These are phyloP conservation scores for Panicum hallii DNA, from an alignment of 202 grass and related monocot species.

Conservation along the genomic window DNA sequence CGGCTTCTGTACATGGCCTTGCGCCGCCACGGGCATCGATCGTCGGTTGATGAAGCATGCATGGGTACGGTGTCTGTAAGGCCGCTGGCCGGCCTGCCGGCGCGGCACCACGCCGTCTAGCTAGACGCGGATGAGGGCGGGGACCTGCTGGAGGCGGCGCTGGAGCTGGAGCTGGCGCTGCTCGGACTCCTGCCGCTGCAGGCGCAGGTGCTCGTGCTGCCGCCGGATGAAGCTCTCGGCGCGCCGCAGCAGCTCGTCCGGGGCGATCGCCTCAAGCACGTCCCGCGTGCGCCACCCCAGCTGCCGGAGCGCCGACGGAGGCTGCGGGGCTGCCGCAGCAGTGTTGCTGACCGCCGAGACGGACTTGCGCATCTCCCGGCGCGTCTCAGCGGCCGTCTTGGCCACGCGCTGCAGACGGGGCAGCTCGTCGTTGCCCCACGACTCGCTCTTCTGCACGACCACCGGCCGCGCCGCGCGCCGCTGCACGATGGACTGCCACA, in stretches of 20 bases:
- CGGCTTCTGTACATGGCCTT: conserved; percentile 18
- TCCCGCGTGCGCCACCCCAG: conserved; percentile 63
- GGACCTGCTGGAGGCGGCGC: not conserved
- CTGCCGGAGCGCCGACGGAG: conserved; percentile 10
- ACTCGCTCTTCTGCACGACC: conserved; percentile 64
- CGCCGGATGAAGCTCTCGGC: conserved; percentile 75
- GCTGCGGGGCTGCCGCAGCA: not conserved
- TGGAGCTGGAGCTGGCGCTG: conserved; percentile 58
- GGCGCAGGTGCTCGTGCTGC: conserved; percentile 69
- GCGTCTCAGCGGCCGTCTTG: conserved; percentile 38
- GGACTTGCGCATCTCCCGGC: conserved; percentile 43
- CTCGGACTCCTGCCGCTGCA: conserved; percentile 81
- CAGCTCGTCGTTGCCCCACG: conserved; percentile 56
- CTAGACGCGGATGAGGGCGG: conserved; percentile 46
- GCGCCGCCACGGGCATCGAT: not conserved
- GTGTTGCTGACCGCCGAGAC: conserved; percentile 19
- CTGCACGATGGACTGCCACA: conserved; percentile 60
- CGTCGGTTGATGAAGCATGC: not conserved
- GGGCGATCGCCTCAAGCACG: conserved; percentile 43
- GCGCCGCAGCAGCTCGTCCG: conserved; percentile 66
- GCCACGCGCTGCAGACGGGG: conserved; percentile 46
- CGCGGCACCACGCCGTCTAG: not conserved
- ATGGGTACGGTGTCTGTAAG: not conserved
- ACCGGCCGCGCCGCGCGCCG: conserved; percentile 53
- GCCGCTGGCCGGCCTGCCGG: not conserved